Conservation (phyloP, 305 asterid species). For the Fraxinus paxiana region DNA sequence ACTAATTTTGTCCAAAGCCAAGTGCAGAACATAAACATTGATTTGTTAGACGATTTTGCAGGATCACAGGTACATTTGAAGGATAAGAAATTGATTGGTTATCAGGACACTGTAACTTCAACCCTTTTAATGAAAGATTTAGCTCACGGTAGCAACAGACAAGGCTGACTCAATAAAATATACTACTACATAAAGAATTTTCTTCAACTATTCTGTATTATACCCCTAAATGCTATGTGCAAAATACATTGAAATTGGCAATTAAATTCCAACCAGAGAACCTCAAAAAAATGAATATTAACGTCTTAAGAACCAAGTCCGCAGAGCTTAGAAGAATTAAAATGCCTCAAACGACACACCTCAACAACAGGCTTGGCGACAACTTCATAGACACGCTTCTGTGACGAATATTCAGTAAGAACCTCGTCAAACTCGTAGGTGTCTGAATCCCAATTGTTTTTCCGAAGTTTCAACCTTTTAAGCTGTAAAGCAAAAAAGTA, state of each 20-base stretch:
- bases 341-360: slow-evolving; percentile 42
- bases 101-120: neutral
- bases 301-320: slow-evolving; percentile 8
- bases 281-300: neutral
- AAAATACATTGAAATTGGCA: neutral
- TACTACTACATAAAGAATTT: neutral
- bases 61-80: neutral
- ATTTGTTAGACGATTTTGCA: neutral
- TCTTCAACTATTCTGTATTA: slow-evolving; percentile 6
- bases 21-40: neutral
- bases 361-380: slow-evolving; percentile 99
- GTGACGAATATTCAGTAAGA: slow-evolving; percentile 90
- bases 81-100: neutral
- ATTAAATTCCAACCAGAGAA: neutral
- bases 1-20: neutral
- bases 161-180: neutral
- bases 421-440: slow-evolving; percentile 93
- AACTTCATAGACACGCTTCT: slow-evolving; percentile 95
- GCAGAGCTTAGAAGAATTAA: neutral
- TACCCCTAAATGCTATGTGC: neutral
- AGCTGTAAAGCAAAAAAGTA: slow-evolving; percentile 42
- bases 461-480: slow-evolving; percentile 85
- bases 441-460: slow-evolving; percentile 98
- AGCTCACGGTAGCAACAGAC: slow-evolving; percentile 14
- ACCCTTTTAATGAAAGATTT: neutral